phyloP scores from a whole-genome alignment of 768 basidiomycete species.

The Obba rivulosa region DNA sequence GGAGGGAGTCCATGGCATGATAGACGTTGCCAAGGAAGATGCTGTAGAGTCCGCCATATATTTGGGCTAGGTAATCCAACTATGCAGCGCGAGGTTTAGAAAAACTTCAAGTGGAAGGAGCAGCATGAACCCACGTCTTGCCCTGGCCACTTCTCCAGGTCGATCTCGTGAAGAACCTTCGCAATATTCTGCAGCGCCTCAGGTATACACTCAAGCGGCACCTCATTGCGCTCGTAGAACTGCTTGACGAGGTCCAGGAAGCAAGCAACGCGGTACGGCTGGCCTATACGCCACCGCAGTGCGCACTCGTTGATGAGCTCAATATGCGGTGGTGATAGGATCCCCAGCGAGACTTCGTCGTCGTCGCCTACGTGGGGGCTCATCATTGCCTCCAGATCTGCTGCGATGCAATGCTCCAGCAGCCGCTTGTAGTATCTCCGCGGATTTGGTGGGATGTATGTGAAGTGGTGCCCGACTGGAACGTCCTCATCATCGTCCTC shows the following conservation, averaged over 20 bases:
- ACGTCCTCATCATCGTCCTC: constrained; percentile 65
- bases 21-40: constrained; percentile 82
- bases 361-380: constrained; percentile 89
- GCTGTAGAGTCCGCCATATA: constrained; percentile 76
- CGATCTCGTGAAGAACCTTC: constrained; percentile 65
- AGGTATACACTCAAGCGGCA: constrained; percentile 91
- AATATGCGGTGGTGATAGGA: constrained; percentile 73
- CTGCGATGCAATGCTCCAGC: constrained; percentile 73
- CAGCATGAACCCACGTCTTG: constrained; percentile 69
- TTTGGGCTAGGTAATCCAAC: constrained; percentile 63
- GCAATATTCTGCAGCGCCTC: constrained; percentile 77
- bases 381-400: constrained; percentile 86
- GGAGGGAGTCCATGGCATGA: constrained; percentile 74
- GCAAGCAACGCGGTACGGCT: constrained; percentile 68
- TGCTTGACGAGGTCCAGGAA: constrained; percentile 84
- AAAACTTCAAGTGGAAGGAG: constrained; percentile 5
- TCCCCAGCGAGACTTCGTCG: constrained; percentile 92
- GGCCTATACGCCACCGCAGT: constrained; percentile 82
- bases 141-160: constrained; percentile 70
- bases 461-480: constrained; percentile 72
- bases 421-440: constrained; percentile 81
- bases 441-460: constrained; percentile 87
- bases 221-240: constrained; percentile 83
- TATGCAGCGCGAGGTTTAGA: constrained; percentile 21
- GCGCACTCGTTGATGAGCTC: constrained; percentile 87